Evolutionary conservation across 1,139 yeast genomes (phyloP), one percentile per base, ranked within the genome.

Genomic region (Saccharomycopsis hybrid): DNA sequence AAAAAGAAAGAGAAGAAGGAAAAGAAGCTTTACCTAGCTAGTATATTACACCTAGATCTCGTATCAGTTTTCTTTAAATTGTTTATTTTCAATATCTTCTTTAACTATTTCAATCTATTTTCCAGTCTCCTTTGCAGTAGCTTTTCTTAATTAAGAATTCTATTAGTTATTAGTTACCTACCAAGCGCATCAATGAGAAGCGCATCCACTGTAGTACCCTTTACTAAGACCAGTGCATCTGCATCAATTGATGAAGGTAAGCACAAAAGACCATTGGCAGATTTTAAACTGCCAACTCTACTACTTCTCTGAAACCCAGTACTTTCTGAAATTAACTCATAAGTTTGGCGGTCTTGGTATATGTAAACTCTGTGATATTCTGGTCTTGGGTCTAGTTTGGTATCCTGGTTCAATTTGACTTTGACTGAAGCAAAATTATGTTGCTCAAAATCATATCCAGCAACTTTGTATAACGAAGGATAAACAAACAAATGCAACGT

Each of bases 221-320:
- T 44, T 5, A 33, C 2, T 4, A 59, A 37, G 7, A 5, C 27
- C 1, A 49, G 53, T 1, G 42, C 29, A 0, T 45, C 43, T 1
- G 44, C 46, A 2, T 52, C 58, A 5, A 46, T 54, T 8, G 55
- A 46, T 0, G 69, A 57, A 0, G 79, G 79, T 3, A 75, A 61
- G 28, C 69, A 59, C 4, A 72, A 60, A 3, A 75, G 59, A 0
- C 70, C 76, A 56, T 74, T 73, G 2, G 78, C 75, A 0, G 67
- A 65, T 8, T 62, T 65, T 58, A 75, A 62, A 33, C 77, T 71
- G 1, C 70, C 73, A n/a, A 75, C 68, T 18, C 76, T 60, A 50
- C 77, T 71, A 50, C 77, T 71, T 50, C 80, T 58, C 55, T 75
- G 80, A 51, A 67, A 67, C 1, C 80, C 80, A 0, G 78, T 73